These are phyloP conservation scores for Talaromyces sp. DNA, from an alignment of 2,329 filamentous ascomycete species.

Conservation along the genomic window DNA sequence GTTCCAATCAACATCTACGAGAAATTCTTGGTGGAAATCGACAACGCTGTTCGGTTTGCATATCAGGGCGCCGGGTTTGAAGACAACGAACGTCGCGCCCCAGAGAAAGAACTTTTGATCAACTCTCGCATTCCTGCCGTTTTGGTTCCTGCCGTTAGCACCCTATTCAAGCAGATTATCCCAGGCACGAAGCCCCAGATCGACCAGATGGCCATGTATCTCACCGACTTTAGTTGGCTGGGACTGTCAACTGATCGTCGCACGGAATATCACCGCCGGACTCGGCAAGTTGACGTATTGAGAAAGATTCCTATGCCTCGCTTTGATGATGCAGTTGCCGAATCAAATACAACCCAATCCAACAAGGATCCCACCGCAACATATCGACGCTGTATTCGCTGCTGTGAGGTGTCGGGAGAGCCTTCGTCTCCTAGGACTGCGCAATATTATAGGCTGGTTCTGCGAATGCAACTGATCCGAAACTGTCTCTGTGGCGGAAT, in stretches of 20 bases:
- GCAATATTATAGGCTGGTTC: conserved; percentile 31
- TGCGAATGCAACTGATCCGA: conserved; percentile 30
- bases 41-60: conserved; percentile 57
- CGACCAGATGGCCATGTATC: conserved; percentile 64
- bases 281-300: conserved; percentile 53
- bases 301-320: conserved; percentile 40
- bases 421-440: conserved; percentile 34
- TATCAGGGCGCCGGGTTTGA: conserved; percentile 43
- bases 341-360: not conserved
- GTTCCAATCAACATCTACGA: conserved; percentile 59
- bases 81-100: conserved; percentile 40
- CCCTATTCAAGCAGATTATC: conserved; percentile 46
- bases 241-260: conserved; percentile 56
- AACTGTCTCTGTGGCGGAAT: conserved; percentile 37
- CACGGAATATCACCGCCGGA: conserved; percentile 55
- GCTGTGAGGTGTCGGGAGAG: conserved; percentile 62
- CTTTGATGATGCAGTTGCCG: not conserved
- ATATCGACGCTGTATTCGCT: conserved; percentile 53
- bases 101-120: conserved; percentile 50
- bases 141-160: conserved; percentile 43
- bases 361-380: conserved; percentile 12
- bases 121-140: conserved; percentile 47
- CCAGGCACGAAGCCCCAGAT: conserved; percentile 53
- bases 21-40: conserved; percentile 58
- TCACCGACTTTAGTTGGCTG: conserved; percentile 64